Conservation (phyloP, 345 rosid genomes). For the Euphorbia pulcherrima region DNA sequence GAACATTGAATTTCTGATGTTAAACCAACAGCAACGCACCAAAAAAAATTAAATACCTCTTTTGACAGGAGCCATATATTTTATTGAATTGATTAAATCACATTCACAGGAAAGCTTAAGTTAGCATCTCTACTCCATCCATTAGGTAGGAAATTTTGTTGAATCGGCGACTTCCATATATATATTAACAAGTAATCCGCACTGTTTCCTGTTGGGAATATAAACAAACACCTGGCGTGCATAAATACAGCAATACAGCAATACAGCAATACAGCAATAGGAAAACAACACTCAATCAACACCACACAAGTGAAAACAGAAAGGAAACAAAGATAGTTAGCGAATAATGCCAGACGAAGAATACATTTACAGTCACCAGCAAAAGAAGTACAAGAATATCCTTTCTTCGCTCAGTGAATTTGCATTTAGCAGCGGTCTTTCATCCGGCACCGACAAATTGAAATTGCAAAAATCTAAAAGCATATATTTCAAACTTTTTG, state of each 20-base stretch:
- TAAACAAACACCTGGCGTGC: conserved; percentile 14
- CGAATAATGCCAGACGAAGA: too few species aligned
- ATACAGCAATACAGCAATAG: too few species aligned
- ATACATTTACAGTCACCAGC: conserved; percentile 21
- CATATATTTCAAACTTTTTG: too few species aligned
- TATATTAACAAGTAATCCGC: conserved; percentile 21
- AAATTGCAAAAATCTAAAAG: too few species aligned
- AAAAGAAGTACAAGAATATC: conserved; percentile 22
- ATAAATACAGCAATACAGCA: background rate
- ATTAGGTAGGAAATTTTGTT: conserved; percentile 15
- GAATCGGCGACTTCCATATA: conserved; percentile 27
- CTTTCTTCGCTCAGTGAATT: too few species aligned
- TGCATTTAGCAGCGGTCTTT: too few species aligned
- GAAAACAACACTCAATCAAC: background rate
- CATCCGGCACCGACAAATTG: background rate
- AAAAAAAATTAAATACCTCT: too few species aligned
- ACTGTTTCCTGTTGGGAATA: conserved; percentile 29
- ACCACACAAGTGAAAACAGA: background rate
- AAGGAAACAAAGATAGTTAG: too few species aligned
- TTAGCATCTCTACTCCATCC: conserved; percentile 30
- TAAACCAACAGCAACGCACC: too few species aligned
- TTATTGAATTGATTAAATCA: conserved; percentile 4
- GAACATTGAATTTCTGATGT: background rate
- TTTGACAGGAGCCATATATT: background rate
- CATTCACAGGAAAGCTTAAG: conserved; percentile 17